Evolutionary conservation across 1,284 basidiomycete genomes (phyloP), one percentile per base, ranked within the genome.

Genomic region (Ceratobasidium papillatum): DNA sequence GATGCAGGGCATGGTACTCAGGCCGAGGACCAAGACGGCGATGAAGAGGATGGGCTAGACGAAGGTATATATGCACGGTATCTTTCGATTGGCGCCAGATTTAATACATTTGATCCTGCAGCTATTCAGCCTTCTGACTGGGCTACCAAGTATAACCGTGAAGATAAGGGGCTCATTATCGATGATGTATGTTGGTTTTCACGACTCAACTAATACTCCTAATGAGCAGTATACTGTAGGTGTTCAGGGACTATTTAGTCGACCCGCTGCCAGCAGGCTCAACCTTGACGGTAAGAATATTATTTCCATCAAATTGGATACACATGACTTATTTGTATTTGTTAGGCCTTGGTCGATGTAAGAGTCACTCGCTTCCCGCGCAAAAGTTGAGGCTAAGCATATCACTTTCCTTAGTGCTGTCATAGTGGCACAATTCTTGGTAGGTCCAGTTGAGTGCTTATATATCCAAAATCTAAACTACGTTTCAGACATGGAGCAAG

Each of bases 1-100:
- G 71, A 73, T 34, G 71, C 71, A 17, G 71, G 71, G 41, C 71
- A 73, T 36, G 71, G 71, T 41, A 73, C 71, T 30, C 71, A 73
- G 49, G 59, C 36, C 14, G 32, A 62, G 43, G 71, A 73, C 34
- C 36, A 52, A 9, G 59, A 63, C 38, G 71, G 71, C 38, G 71
- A 73, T 17, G 71, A 73, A 47, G 49, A 63, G 12, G 71, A 73
- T 22, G 71, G 71, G 2, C 41, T 47, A n/a, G 71, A 73, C 34
- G 71, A 73, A 54, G 71, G 71, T 47, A 61, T 27, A 27, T 22
- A 14, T n/a, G 19, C 19, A 47, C 3, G 12, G 27, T 14, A 17
- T 62, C 30, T n/a, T 22, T 14, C 63, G 27, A 11, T n/a, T 22
- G 36, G 25, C 38, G 45, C 19, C 38, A 25, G 14, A 19, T 14